Evolutionary conservation across 2,329 filamentous ascomycete genomes (phyloP).

Genomic region (Magnaporthales sp.): DNA sequence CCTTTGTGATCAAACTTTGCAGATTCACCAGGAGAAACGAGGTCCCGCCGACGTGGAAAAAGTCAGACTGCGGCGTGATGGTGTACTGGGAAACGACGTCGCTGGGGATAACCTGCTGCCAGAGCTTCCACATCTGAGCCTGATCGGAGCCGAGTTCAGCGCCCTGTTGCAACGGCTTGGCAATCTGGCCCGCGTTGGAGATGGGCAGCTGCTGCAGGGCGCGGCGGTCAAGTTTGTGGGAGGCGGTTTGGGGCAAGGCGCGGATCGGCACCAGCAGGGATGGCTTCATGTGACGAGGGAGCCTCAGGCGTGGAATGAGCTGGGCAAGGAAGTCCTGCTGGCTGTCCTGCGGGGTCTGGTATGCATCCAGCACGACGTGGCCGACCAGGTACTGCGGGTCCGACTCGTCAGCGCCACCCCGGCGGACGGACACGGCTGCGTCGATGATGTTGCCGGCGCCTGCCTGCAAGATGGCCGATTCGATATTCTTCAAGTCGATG

Average conservation of each 20-base stretch:
- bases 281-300: not conserved
- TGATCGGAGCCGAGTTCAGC: not conserved
- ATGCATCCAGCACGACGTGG: conserved; percentile 16
- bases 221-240: not conserved
- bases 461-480: not conserved
- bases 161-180: not conserved
- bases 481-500: not conserved
- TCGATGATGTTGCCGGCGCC: not conserved
- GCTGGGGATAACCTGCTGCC: not conserved
- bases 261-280: not conserved
- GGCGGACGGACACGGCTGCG: conserved; percentile 4
- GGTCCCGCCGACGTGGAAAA: conserved; percentile 17
- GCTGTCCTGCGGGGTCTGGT: not conserved
- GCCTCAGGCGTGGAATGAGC: not conserved
- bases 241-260: not conserved
- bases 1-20: conserved; percentile 11
- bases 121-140: not conserved
- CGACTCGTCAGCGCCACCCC: not conserved
- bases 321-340: not conserved
- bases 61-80: conserved; percentile 19
- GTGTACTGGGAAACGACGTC: conserved; percentile 5
- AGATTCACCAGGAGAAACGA: conserved; percentile 26
- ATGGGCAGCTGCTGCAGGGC: not conserved
- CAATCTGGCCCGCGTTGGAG: not conserved
- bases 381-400: conserved; percentile 17